A percentile compares a stretch with the other conserved stretches of the same genome.
Conservation (phyloP, 108 stramenopile species). For the Skeletonema menzelii region DNA sequence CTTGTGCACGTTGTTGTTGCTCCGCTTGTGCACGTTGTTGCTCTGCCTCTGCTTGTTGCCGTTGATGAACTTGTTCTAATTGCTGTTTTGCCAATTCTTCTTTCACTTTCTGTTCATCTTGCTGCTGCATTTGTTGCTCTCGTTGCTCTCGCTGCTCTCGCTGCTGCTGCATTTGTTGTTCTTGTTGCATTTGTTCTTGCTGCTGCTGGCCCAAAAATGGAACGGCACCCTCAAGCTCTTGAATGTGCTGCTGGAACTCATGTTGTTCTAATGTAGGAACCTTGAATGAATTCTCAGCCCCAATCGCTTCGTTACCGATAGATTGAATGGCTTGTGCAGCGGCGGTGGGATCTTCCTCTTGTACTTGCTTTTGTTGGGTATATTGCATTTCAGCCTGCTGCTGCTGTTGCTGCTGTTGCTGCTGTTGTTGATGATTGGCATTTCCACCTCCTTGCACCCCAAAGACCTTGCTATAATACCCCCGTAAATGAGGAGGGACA, state of each 20-base stretch:
- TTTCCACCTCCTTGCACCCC: conserved; percentile 2
- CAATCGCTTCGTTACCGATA: conserved; percentile 28
- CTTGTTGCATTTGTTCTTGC: not conserved
- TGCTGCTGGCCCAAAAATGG: not conserved
- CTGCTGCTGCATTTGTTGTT: not conserved
- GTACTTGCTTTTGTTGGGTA: not conserved
- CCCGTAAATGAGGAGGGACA: conserved; percentile 40
- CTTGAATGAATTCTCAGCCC: not conserved
- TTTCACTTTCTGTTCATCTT: not conserved
- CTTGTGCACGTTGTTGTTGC: not conserved
- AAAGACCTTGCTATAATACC: conserved; percentile 33
- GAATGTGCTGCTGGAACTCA: conserved; percentile 7
- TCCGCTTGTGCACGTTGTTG: conserved; percentile 11
- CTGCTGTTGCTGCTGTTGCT: not conserved
- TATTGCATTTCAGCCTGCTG: conserved; percentile 1
- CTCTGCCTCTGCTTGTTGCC: not conserved
- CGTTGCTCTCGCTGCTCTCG: not conserved
- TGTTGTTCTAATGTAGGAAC: conserved; percentile 9
- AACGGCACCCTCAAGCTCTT: not conserved
- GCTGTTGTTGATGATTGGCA: not conserved
- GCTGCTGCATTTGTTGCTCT: not conserved
- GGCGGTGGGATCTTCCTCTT: not conserved
- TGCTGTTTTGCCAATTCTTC: conserved; percentile 8
- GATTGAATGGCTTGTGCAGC: conserved; percentile 21
- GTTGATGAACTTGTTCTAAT: conserved; percentile 2